Evolutionary conservation across 768 basidiomycete species (phyloP).

Genomic region (Xerocomus brunneocitrinus): DNA sequence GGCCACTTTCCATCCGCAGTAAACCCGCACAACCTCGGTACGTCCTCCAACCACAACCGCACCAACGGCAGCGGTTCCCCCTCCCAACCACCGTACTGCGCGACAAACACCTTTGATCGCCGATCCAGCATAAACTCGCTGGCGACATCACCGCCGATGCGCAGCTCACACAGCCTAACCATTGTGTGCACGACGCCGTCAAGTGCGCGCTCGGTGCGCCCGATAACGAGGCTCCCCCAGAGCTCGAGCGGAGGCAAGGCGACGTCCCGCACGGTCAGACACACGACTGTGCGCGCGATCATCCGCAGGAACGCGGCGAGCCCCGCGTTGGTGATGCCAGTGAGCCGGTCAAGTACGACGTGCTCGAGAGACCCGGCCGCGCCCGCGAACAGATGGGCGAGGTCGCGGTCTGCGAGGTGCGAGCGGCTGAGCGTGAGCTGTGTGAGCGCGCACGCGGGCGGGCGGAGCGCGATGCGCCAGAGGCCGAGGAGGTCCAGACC

Average conservation of each 20-base stretch:
- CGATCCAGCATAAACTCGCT: constrained; percentile 24
- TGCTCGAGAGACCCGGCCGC: constrained; percentile 15
- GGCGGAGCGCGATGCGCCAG: constrained; percentile 13
- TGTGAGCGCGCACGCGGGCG: constrained; percentile 15
- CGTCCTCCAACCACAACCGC: constrained; percentile 17
- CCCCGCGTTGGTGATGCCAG: constrained; percentile 18
- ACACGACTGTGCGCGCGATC: constrained; percentile 9
- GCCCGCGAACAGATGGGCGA: constrained; percentile 10
- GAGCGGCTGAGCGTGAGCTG: constrained; percentile 17
- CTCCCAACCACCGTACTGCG: not conserved
- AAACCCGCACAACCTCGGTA: constrained; percentile 20
- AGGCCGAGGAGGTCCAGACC: constrained; percentile 1
- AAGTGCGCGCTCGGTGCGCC: constrained; percentile 17
- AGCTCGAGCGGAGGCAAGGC: constrained; percentile 16
- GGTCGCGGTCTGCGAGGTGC: constrained; percentile 16
- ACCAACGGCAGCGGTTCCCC: constrained; percentile 10
- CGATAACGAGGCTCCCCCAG: constrained; percentile 16
- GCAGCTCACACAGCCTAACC: constrained; percentile 11
- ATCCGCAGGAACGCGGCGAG: constrained; percentile 12
- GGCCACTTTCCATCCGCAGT: constrained; percentile 19
- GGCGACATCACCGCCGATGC: constrained; percentile 21
- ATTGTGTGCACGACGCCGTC: constrained; percentile 19
- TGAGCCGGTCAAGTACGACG: constrained; percentile 14
- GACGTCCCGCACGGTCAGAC: constrained; percentile 15
- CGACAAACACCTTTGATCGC: constrained; percentile 17